Evolutionary conservation across 768 basidiomycete species (phyloP), one percentile per base, ranked within the genome.

Genomic region (Russula sp.): DNA sequence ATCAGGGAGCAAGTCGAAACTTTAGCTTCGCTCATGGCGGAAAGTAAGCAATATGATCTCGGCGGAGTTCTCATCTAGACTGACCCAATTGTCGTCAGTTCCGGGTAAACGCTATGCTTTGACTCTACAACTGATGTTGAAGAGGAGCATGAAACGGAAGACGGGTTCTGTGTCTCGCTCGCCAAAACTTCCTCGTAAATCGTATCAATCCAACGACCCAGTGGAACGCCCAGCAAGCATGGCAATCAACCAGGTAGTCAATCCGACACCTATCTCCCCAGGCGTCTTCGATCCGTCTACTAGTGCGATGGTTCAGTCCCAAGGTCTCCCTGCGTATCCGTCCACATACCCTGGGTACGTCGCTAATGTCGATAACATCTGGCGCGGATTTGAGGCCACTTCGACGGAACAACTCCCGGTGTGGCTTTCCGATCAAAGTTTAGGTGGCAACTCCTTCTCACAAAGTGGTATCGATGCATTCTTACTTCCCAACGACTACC

Each of bases 61-160:
- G 20, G 32, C 31, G 1, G 20, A n/a, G 9, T 55, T 47, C 50
- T 40, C 37, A 48, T 50, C 50, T 57, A 57, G 66, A 66, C 59
- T 66, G 58, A 50, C 61, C 55, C 35, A 44, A 32, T 56, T 27
- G 49, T 42, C 18, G 7, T 6, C 70, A 94, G 94, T 95, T 63
- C 94, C 94, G 27, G 95, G 93, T 13, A 92, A 92, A 70, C 86
- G 94, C 58, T 98, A 97, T 68, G 94, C 94, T 9, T 74, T 93
- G 42, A 95, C 93, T 5, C 78, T 98, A 20, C 89, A 92, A 66
- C 76, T 95, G 47, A 96, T 96, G 88, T 73, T 97, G 57, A 92
- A 92, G 74, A 79, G 87, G 61, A 82, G 84, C 39, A 81, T 83
- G 73, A 87, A 84, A 62, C 81, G 88, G 62, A 84, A 75, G 57